Base-by-base conservation (phyloP, 192 early-diverging fungal genomes). In the Mortierella claussenii region DNA sequence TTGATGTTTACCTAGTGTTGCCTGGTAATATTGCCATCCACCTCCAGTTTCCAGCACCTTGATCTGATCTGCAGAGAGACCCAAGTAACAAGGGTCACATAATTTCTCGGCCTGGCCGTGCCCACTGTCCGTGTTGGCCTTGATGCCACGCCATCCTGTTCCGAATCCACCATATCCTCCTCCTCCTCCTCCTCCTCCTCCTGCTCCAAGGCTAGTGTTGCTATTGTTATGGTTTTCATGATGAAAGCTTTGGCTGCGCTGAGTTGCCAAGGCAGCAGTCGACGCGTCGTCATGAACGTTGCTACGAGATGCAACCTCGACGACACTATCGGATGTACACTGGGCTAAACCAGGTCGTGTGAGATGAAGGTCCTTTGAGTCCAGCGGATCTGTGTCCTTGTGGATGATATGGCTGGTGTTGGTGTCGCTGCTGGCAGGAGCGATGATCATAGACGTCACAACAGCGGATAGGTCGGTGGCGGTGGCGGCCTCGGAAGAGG, bases 11-110 rank as follows among this genome's bases (percentile, higher is more conserved):
- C 58, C 36, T 27, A 76, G 37, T 9, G 73, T 76, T 3, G 73
- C 73, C 24, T 76, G 73, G 21, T 76, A 76, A 33, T 76, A 76
- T n/a, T 66, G 63, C 73, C 73, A 76, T 15, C 73, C 73, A 27
- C 73, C 73, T 21, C 73, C 73, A 23, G 63, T 44, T 30, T 76
- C 73, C 0, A 76, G 45, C 1, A 76, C 73, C 31, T 76, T 66
- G 53, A 76, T 51, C 5, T 76, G 73, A 44, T 76, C 73, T 1
- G 51, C 42, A 1, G 73, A 61, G 15, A 76, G n/a, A 9, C 73
- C 73, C 27, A 76, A n/a, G 21, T 66, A 76, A 24, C 73, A 76
- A 28, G 73, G 73, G n/a, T 76, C 73, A 21, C 73, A 76, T 6
- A 76, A 53, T 24, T 66, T 66, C 37, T 76, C 73, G 1, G 45